Base-by-base conservation (phyloP, 257 asterid genomes). In the Solanum pimpinellifolium region DNA sequence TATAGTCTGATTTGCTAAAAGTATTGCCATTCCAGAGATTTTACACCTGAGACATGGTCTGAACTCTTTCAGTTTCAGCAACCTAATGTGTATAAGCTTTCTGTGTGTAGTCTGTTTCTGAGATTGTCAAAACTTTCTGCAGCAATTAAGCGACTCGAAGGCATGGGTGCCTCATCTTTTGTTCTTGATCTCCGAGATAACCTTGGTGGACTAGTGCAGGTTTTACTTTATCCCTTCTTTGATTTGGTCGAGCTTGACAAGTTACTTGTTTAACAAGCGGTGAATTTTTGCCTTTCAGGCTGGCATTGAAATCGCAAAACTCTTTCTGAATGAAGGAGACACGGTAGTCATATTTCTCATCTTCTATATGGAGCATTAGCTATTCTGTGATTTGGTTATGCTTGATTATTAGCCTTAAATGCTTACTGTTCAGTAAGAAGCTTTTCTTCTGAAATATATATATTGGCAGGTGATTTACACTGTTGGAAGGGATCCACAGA, bases 201-300 rank as follows among this genome's bases (percentile, higher is more conserved):
- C 90, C 99, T 93, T 84, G 99, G 99, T 88, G 99, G 99, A 89
- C 95, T 95, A 25, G 99, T 97, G 83, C 99, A 97, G 98, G 99
- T 97, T 88, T 88, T 20, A 69, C 89, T 84, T 88, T 89, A 81
- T 33, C 86, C 77, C 52, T 66, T 35, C 47, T 6, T 27, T 86
- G 66, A 86, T 46, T 59, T 77, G 44, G 27, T 62, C 10, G 81
- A 86, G 78, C 47, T 76, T 78, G 88, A 78, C 27, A 41, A 29
- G 21, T 56, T 60, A 86, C 23, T 62, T 77, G 39, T 23, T 59
- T 86, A 60, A 27, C 31, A 52, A 49, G 46, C 25, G 70, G 70
- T 52, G 39, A 81, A 20, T 41, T 77, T 87, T 76, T 83, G 60
- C 90, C 56, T 94, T 95, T 92, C 98, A 97, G 99, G 99, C 93